Evolutionary conservation across 2,329 filamentous ascomycete genomes (phyloP).

Genomic region (Monosporascus sp.): DNA sequence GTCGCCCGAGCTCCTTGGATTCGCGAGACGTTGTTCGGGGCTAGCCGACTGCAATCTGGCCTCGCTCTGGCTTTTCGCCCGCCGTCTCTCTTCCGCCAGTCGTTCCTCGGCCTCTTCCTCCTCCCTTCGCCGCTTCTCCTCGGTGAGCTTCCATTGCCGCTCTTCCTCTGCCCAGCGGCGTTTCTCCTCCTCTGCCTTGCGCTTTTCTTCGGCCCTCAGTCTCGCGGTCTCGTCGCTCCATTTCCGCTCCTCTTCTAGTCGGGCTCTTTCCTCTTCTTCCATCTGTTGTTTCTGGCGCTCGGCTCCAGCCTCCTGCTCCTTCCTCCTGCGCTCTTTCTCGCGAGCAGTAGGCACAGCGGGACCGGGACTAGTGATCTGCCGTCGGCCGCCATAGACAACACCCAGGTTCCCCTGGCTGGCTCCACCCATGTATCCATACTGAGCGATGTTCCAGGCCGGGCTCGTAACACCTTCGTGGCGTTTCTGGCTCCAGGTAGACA

Average conservation of each 20-base stretch:
- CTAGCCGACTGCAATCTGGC: slow-evolving; percentile 51
- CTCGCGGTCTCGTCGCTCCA: slow-evolving; percentile 63
- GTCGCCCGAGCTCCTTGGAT: slow-evolving; percentile 22
- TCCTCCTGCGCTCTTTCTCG: slow-evolving; percentile 72
- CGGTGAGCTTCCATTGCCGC: slow-evolving; percentile 69
- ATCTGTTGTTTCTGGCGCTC: slow-evolving; percentile 52
- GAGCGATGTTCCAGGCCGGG: slow-evolving; percentile 96
- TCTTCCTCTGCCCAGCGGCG: slow-evolving; percentile 75
- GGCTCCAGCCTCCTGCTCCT: slow-evolving; percentile 53
- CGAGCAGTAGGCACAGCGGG: slow-evolving; percentile 76
- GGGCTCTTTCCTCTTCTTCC: slow-evolving; percentile 58
- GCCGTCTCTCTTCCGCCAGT: slow-evolving; percentile 61
- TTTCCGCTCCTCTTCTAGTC: slow-evolving; percentile 57
- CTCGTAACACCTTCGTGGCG: slow-evolving; percentile 74
- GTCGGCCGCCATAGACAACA: slow-evolving; percentile 82
- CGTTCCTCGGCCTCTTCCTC: slow-evolving; percentile 68
- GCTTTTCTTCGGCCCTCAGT: slow-evolving; percentile 56
- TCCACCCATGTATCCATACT: slow-evolving; percentile 97
- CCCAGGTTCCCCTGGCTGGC: slow-evolving; percentile 94
- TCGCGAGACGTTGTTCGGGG: too few species aligned
- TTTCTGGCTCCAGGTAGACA: slow-evolving; percentile 89
- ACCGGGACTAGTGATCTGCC: slow-evolving; percentile 83
- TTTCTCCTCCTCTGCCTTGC: slow-evolving; percentile 62
- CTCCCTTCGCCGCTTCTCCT: slow-evolving; percentile 65
- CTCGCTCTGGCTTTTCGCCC: slow-evolving; percentile 57